Evolutionary conservation across 2,329 filamentous ascomycete species (phyloP), one percentile per base, ranked within the genome.

Genomic region (Fusarium decemcellulare): DNA sequence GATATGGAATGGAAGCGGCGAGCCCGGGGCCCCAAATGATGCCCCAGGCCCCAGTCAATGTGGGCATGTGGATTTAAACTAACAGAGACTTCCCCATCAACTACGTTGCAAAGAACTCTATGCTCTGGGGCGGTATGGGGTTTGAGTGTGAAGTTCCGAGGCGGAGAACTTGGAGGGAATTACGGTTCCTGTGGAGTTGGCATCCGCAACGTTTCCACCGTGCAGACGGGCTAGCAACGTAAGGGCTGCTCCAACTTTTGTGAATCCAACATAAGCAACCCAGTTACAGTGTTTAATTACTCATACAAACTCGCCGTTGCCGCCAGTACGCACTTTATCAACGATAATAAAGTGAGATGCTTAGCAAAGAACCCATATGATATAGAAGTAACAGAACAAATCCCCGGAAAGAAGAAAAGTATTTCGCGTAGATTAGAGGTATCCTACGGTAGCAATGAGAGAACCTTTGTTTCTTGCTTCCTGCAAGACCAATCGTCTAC

Each of bases 11-110:
- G 14, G 42, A 62, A 18, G 39, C n/a, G 29, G 23, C 37, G 40
- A 48, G 18, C 44, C 16, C 16, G 43, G 52, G 50, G 32, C 34
- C 40, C 53, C 37, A 54, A 52, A 23, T 65, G 50, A 44, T 58
- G 47, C 53, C 53, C 61, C 63, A 46, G 32, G 50, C 63, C 39
- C 39, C 44, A 54, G 50, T 59, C 37, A 59, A 50, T 59, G 63
- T 65, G 63, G 63, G 44, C 34, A 32, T 58, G 59, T 54, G 37
- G 53, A 50, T 62, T 48, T 23, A 23, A 27, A 42, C 59, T 10
- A 47, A 37, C 30, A 46, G 18, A 48, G 14, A 32, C 46, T 59
- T 63, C 48, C 63, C 59, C 63, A 63, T 63, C 52, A 47, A 18
- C 37, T 62, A 59, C 54, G 51, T 58, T 44, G 44, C 59, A 29